These are phyloP conservation scores for Teunomyces kruisii DNA, from an alignment of 805 yeast genomes.

Conservation along the genomic window DNA sequence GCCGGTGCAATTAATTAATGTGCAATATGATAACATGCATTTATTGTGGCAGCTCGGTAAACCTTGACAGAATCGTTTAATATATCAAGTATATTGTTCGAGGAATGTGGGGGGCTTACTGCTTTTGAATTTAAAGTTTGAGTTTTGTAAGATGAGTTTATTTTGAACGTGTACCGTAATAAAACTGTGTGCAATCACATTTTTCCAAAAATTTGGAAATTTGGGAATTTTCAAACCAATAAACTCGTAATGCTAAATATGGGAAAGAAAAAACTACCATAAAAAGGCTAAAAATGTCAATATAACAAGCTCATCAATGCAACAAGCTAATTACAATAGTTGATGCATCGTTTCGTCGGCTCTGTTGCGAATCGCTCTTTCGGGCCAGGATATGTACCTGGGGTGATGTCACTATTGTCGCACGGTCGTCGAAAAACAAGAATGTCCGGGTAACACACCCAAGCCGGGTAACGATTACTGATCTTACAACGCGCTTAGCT, in stretches of 20 bases:
- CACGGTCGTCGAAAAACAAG: not conserved
- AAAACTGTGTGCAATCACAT: not conserved
- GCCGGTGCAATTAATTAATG: not conserved
- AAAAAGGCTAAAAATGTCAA: too few relatives aligned
- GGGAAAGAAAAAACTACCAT: too few relatives aligned
- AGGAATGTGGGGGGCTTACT: not conserved
- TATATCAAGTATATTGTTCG: too few relatives aligned
- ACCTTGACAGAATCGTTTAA: too few relatives aligned
- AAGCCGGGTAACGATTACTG: constrained; percentile 18
- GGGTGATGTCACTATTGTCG: not conserved
- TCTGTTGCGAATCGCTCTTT: not conserved
- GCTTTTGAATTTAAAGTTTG: not conserved
- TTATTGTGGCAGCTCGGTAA: too few relatives aligned
- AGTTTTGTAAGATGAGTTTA: not conserved
- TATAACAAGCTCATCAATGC: too few relatives aligned
- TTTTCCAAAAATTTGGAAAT: not conserved
- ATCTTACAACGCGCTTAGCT: constrained; percentile 31
- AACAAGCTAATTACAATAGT: too few relatives aligned
- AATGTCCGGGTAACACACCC: not conserved
- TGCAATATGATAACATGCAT: not conserved
- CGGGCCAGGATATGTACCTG: not conserved
- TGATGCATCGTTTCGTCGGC: too few relatives aligned
- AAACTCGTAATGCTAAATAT: too few relatives aligned
- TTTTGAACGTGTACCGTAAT: not conserved
- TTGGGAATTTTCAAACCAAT: too few relatives aligned